Base-by-base conservation (phyloP, 805 yeast genomes). In the Blastobotrys terrestris region DNA sequence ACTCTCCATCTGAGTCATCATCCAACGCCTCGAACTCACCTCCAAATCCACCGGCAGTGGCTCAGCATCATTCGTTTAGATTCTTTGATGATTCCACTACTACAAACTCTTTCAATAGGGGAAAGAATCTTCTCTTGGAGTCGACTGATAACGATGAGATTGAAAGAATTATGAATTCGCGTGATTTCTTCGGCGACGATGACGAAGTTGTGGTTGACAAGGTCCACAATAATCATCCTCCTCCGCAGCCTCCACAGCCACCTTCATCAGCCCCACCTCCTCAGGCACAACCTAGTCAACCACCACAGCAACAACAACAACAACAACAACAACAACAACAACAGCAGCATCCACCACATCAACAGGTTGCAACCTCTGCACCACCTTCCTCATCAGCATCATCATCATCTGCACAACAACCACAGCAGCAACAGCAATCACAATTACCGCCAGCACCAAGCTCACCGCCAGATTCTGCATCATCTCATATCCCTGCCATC, bases 71-170 rank as follows among this genome's bases (percentile, higher is more conserved):
- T 11, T 26, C 35, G 35, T 26, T 26, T 11, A 5, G 35, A 26
- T 26, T 26, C 35, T 26, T 26, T 26, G 35, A 26, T 11, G 35
- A 26, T 11, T 26, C 35, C 35, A 26, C 35, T 11, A 26, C 35
- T 26, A 26, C 35, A 26, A 26, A 44, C 31, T 14, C 21, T 4
- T 44, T 21, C 5, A 44, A 44, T 44, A 19, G 46, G 5, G 69
- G 69, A 4, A 63, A 66, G 47, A 60, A 66, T 15, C 53, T 65
- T 35, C 51, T 65, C 45, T 45, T 66, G 31, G 69, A 66, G 50
- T 61, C 67, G 11, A 60, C 61, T 15, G 62, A 61, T 35, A 54
- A 60, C 7, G 68, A 64, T 16, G 65, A 65, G 46, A 66, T 44
- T 16, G 21, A 44, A 14, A 7, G 26, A 6, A 18, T 44, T 14